These are phyloP conservation scores for Fusarium sp. DNA, from an alignment of 2,329 filamentous ascomycete species.

Conservation along the genomic window DNA sequence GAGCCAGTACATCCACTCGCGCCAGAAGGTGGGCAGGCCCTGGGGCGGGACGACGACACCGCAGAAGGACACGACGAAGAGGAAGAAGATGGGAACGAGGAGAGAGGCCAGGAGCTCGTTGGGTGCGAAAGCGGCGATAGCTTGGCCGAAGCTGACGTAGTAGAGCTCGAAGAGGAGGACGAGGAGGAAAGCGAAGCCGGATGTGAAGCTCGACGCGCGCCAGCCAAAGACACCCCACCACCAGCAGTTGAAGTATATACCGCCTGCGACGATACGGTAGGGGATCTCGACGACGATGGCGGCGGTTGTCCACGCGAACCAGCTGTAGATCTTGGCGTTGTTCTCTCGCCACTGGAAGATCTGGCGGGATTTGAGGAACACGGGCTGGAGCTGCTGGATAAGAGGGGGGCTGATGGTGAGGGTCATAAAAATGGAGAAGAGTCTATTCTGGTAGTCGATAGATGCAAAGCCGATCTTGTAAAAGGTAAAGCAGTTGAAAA, in stretches of 20 bases:
- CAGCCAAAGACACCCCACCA: slow-evolving; percentile 66
- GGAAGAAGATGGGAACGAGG: slow-evolving; percentile 77
- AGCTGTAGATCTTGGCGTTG: slow-evolving; percentile 84
- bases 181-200: slow-evolving; percentile 73
- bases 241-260: slow-evolving; percentile 66
- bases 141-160: slow-evolving; percentile 75
- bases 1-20: slow-evolving; percentile 74
- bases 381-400: slow-evolving; percentile 82
- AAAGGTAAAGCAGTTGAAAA: slow-evolving; percentile 80
- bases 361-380: slow-evolving; percentile 73
- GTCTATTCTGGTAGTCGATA: slow-evolving; percentile 76
- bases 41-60: slow-evolving; percentile 75
- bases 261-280: slow-evolving; percentile 74
- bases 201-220: slow-evolving; percentile 65
- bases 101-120: slow-evolving; percentile 76
- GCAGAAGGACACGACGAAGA: slow-evolving; percentile 78
- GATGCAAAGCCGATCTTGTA: slow-evolving; percentile 69
- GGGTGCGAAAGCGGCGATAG: slow-evolving; percentile 74
- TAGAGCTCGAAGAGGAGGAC: slow-evolving; percentile 76
- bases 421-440: slow-evolving; percentile 84
- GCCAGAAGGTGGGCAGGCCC: slow-evolving; percentile 73
- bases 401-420: slow-evolving; percentile 80
- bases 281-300: slow-evolving; percentile 78
- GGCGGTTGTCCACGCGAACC: slow-evolving; percentile 77
- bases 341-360: slow-evolving; percentile 80